Percentiles rank a stretch among this genome's conserved stretches.
phyloP scores from a whole-genome alignment of 148 eudicot genomes.

The Silene latifolia region DNA sequence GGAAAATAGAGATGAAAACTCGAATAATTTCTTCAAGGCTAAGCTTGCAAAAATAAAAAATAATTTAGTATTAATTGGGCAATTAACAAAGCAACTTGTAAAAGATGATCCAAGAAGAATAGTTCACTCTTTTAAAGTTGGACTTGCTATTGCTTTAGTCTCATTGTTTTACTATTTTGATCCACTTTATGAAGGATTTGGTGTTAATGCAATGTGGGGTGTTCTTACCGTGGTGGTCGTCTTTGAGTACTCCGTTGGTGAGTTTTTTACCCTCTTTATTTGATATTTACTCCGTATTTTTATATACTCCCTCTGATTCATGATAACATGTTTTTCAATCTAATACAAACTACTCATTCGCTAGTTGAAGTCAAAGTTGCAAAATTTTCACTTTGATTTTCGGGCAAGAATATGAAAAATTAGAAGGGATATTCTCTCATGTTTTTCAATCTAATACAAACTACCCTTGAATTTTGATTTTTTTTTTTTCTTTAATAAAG shows the following conservation, averaged over 20 bases:
- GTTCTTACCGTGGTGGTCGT: constrained; percentile 38
- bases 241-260: constrained; percentile 56
- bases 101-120: constrained; percentile 32
- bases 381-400: too few species aligned
- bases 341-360: too few species aligned
- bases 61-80: background rate
- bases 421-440: too few species aligned
- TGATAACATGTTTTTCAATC: too few species aligned
- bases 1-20: background rate
- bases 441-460: too few species aligned
- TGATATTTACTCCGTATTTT: too few species aligned
- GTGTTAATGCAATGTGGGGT: constrained; percentile 37
- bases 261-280: too few species aligned
- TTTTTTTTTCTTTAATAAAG: too few species aligned
- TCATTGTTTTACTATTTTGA: constrained; percentile 30
- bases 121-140: constrained; percentile 29
- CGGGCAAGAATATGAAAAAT: too few species aligned
- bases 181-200: constrained; percentile 33
- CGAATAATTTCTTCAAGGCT: background rate
- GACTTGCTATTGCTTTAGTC: constrained; percentile 30
- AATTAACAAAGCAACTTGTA: constrained; percentile 19
- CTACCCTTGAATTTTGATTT: too few species aligned
- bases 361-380: too few species aligned
- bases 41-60: background rate
- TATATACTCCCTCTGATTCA: too few species aligned